phyloP scores from a whole-genome alignment of 345 rosid genomes.

The Microcos paniculata region DNA sequence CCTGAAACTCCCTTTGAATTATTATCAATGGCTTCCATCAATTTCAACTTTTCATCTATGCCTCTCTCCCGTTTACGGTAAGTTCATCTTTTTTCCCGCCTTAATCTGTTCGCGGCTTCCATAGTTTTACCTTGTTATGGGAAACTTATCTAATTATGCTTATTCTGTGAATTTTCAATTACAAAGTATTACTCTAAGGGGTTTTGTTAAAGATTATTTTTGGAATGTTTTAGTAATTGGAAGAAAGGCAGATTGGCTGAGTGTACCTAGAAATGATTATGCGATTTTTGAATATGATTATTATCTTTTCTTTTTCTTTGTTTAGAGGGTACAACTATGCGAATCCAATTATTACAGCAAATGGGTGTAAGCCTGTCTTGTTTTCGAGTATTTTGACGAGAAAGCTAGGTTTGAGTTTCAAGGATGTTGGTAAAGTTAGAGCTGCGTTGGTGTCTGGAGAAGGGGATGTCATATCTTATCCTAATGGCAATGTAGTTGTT shows the following conservation, averaged over 20 bases:
- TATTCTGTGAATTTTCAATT: not conserved
- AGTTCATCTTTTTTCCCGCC: not conserved
- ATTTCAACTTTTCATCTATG: not conserved
- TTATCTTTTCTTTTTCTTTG: not conserved
- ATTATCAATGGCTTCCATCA: slow-evolving; percentile 5
- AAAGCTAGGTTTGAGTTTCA: slow-evolving; percentile 29
- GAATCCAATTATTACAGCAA: slow-evolving; percentile 16
- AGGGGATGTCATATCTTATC: slow-evolving; percentile 39
- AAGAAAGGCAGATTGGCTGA: not conserved
- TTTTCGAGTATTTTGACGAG: slow-evolving; percentile 14
- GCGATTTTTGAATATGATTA: too few relatives aligned
- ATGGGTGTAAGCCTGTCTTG: slow-evolving; percentile 12
- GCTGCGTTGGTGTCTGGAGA: slow-evolving; percentile 51
- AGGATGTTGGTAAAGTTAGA: slow-evolving; percentile 29
- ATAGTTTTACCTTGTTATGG: too few relatives aligned
- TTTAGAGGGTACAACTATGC: slow-evolving; percentile 20
- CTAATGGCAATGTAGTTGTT: slow-evolving; percentile 39
- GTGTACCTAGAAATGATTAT: too few relatives aligned
- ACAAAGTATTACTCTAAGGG: not conserved
- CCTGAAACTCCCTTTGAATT: not conserved
- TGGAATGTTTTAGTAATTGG: not conserved
- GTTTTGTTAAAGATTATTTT: not conserved
- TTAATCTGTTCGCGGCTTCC: not conserved
- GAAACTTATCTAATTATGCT: not conserved
- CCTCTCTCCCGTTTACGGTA: slow-evolving; percentile 1